Evolutionary conservation across 169 alveolate species (phyloP).

Genomic region (Babesia bigemina): DNA sequence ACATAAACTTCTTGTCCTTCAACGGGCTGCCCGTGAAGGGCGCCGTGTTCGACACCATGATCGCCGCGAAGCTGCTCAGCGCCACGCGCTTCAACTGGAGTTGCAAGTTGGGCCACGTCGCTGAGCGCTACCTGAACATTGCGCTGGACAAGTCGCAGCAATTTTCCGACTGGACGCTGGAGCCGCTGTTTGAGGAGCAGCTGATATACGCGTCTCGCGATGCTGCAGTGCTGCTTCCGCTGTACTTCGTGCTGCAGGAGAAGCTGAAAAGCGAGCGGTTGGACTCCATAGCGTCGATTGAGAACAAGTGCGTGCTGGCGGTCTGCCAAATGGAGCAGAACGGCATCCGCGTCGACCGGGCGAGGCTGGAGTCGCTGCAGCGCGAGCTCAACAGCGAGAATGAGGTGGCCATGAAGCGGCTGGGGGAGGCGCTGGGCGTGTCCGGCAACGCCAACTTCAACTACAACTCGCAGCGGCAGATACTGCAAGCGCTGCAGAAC

Average conservation of each 20-base stretch:
- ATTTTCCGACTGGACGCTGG: conserved; percentile 79
- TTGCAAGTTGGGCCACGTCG: conserved; percentile 76
- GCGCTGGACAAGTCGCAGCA: conserved; percentile 83
- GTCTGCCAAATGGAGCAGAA: conserved; percentile 84
- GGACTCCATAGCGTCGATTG: conserved; percentile 76
- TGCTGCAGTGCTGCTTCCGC: conserved; percentile 80
- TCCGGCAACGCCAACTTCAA: conserved; percentile 71
- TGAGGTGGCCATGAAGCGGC: conserved; percentile 53
- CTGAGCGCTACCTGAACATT: conserved; percentile 76
- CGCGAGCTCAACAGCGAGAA: conserved; percentile 71
- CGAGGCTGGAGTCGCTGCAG: conserved; percentile 70
- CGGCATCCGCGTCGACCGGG: conserved; percentile 80
- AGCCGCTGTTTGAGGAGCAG: conserved; percentile 76
- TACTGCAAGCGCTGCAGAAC: conserved; percentile 72
- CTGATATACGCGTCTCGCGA: conserved; percentile 82
- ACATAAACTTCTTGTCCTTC: conserved; percentile 73
- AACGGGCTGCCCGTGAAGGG: conserved; percentile 58
- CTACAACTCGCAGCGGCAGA: conserved; percentile 80
- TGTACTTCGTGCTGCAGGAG: conserved; percentile 73
- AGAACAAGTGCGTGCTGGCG: conserved; percentile 80
- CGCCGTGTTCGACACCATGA: conserved; percentile 80
- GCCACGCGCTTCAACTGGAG: conserved; percentile 77
- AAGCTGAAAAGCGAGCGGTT: conserved; percentile 71
- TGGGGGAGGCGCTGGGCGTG: conserved; percentile 69
- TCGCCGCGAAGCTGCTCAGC: conserved; percentile 78